A percentile compares a stretch with the other conserved stretches of the same genome.
Conservation (phyloP, 75 land plant species). For the Cryptomeria japonica region DNA sequence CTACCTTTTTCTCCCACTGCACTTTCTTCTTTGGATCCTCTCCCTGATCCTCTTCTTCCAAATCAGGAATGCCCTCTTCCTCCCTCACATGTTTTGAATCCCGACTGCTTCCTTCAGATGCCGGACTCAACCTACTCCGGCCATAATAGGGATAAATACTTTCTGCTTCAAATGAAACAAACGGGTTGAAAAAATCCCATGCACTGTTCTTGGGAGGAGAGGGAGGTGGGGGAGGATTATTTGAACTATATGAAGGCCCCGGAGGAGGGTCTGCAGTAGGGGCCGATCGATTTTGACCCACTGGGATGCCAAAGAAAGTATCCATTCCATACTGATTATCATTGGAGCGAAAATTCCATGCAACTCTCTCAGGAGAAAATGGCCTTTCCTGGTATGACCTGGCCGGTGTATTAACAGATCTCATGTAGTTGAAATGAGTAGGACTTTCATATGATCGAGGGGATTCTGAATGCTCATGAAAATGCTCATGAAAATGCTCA, state of each 20-base stretch:
- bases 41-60: constrained; percentile 65
- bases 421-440: constrained; percentile 39
- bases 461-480: constrained; percentile 12
- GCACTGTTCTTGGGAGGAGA: constrained; percentile 51
- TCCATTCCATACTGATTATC: constrained; percentile 18
- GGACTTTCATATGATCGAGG: constrained; percentile 25
- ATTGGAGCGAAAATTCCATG: constrained; percentile 7
- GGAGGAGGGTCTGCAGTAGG: constrained; percentile 16
- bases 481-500: constrained; percentile 1
- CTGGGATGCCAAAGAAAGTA: constrained; percentile 27
- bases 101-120: constrained; percentile 47
- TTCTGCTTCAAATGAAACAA: constrained; percentile 34
- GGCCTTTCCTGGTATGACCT: constrained; percentile 42
- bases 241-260: constrained; percentile 11
- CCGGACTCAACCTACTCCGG: constrained; percentile 5
- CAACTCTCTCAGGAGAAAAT: constrained; percentile 20
- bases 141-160: constrained; percentile 32
- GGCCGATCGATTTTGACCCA: constrained; percentile 12
- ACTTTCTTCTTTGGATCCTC: constrained; percentile 24
- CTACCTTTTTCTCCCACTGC: constrained; percentile 15
- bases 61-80: constrained; percentile 72
- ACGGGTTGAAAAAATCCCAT: constrained; percentile 71
- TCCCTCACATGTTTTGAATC: constrained; percentile 56
- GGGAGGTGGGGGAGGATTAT: constrained; percentile 55
- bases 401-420: constrained; percentile 22